A percentile compares a stretch with the other conserved stretches of the same genome.
These are phyloP conservation scores for Phyllosticta citrichinensis DNA, from an alignment of 2,329 filamentous ascomycete species.

Conservation along the genomic window DNA sequence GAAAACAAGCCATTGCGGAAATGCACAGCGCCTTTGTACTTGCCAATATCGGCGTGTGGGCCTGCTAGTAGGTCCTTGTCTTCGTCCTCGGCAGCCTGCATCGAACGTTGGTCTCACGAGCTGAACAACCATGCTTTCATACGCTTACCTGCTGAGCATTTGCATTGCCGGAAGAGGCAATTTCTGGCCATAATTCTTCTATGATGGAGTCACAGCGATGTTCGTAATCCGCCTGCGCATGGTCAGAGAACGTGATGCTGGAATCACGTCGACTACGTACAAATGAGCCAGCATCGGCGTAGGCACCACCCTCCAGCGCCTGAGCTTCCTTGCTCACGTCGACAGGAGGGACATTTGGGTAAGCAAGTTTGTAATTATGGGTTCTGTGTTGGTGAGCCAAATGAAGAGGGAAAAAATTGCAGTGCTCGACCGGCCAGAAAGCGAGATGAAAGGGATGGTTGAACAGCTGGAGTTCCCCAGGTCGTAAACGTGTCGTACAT, in stretches of 20 bases:
- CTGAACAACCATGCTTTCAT: background rate
- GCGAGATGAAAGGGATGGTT: background rate
- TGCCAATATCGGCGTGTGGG: constrained; percentile 33
- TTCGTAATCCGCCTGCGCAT: constrained; percentile 25
- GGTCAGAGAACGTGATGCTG: constrained; percentile 13
- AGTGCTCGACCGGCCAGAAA: background rate
- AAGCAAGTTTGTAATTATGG: constrained; percentile 37
- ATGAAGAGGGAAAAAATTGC: background rate
- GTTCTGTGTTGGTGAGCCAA: constrained; percentile 27
- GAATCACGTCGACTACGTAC: constrained; percentile 32
- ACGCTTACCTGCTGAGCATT: constrained; percentile 3
- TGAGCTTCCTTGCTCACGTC: constrained; percentile 52
- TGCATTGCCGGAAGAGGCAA: background rate
- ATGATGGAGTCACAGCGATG: constrained; percentile 14
- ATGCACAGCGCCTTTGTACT: constrained; percentile 47
- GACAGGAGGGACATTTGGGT: constrained; percentile 34
- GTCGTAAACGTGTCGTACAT: constrained; percentile 29
- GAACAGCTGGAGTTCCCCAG: background rate
- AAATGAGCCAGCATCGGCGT: constrained; percentile 45
- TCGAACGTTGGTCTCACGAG: constrained; percentile 1
- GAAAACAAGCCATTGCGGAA: constrained; percentile 66
- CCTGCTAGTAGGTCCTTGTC: background rate
- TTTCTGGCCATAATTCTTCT: background rate
- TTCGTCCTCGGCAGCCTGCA: background rate
- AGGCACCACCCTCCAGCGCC: constrained; percentile 55